Percentiles rank a stretch among this genome's conserved stretches.
These are phyloP conservation scores for Coemansia sp. DNA, from an alignment of 192 early-diverging fungal species.

Conservation along the genomic window DNA sequence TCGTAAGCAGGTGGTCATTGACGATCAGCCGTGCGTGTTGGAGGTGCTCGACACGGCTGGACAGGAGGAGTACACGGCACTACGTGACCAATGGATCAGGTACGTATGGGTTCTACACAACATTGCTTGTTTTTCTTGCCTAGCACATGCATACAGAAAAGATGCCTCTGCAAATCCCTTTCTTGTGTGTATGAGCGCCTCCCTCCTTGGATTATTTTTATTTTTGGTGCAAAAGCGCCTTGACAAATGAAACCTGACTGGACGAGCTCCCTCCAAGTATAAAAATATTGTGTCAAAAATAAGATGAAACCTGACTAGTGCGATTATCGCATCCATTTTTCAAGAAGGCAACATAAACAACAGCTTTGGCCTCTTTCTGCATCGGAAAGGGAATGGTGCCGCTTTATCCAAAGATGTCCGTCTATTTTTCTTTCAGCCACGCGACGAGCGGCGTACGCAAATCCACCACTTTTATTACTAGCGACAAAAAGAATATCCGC, in stretches of 20 bases:
- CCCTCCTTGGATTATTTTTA: conserved; percentile 13
- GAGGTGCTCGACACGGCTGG: conserved; percentile 98
- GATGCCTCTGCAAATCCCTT: conserved; percentile 14
- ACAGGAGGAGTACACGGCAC: conserved; percentile 76
- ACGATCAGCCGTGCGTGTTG: conserved; percentile 93
- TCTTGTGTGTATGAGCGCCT: conserved; percentile 3
- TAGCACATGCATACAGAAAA: not conserved
- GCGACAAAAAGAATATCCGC: not conserved
- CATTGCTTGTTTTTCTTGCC: not conserved
- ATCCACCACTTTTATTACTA: conserved; percentile 3
- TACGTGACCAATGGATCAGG: conserved; percentile 81
- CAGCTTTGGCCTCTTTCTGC: conserved; percentile 6
- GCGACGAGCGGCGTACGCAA: conserved; percentile 1
- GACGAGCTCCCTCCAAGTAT: too few relatives aligned
- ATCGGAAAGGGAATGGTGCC: not conserved
- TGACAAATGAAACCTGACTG: conserved; percentile 6
- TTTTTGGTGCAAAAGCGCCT: conserved; percentile 7
- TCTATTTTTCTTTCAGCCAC: conserved; percentile 7
- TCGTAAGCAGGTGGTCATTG: conserved; percentile 95
- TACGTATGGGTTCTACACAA: conserved; percentile 19
- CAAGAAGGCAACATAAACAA: not conserved
- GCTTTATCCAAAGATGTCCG: not conserved
- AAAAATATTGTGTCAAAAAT: too few relatives aligned
- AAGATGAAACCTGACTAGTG: conserved; percentile 2
- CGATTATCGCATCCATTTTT: not conserved